A percentile compares a stretch with the other conserved stretches of the same genome.
These are phyloP conservation scores for Aspergillus pseudotamarii DNA, from an alignment of 2,329 filamentous ascomycete species.

Conservation along the genomic window DNA sequence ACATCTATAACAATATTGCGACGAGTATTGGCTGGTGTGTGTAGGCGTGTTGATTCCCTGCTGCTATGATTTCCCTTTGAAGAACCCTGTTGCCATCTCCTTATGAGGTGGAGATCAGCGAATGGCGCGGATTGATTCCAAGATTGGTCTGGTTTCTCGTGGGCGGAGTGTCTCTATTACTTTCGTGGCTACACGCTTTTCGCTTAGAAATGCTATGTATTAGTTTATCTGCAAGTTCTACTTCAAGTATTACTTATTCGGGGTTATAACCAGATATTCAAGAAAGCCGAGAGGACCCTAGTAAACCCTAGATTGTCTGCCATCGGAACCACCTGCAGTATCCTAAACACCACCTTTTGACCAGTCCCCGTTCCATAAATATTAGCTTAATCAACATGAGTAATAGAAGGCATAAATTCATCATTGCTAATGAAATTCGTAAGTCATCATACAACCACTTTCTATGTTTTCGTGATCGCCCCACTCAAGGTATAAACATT, in stretches of 20 bases:
- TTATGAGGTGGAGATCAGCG: slow-evolving; percentile 16
- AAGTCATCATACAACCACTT: not conserved
- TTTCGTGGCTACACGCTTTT: not conserved
- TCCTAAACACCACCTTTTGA: not conserved
- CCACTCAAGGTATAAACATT: slow-evolving; percentile 38
- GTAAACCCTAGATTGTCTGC: not conserved
- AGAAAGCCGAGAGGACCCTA: no score
- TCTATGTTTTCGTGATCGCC: not conserved
- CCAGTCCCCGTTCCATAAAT: not conserved
- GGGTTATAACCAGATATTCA: not conserved
- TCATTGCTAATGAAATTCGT: not conserved
- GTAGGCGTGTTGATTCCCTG: not conserved
- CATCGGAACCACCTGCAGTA: not conserved
- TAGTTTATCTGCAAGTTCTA: not conserved
- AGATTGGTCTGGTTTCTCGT: slow-evolving; percentile 20
- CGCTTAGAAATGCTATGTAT: not conserved
- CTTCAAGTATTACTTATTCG: not conserved
- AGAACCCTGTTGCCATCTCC: slow-evolving; percentile 1
- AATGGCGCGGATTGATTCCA: slow-evolving; percentile 29
- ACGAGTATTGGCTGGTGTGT: not conserved
- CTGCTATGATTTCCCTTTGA: not conserved
- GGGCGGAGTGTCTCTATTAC: not conserved
- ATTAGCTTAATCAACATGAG: not conserved
- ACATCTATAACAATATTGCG: not conserved
- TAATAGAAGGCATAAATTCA: not conserved